phyloP scores from a whole-genome alignment of 768 basidiomycete genomes.

The Agrocybe pediades region DNA sequence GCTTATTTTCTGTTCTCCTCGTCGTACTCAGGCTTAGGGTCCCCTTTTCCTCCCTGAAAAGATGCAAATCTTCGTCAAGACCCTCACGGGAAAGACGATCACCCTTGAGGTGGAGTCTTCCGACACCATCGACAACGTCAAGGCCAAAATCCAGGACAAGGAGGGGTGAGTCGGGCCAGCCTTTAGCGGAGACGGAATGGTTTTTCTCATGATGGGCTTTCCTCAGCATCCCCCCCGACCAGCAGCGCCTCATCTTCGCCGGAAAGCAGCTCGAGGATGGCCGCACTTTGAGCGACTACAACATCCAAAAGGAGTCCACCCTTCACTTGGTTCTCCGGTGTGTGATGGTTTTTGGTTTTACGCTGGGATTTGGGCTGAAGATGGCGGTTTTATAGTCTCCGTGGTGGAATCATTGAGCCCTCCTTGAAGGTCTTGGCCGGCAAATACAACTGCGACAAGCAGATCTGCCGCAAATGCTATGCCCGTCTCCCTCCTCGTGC shows the following conservation, averaged over 20 bases:
- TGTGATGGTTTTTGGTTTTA: constrained; percentile 23
- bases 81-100: constrained; percentile 96
- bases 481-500: constrained; percentile 99
- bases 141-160: constrained; percentile 68
- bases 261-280: constrained; percentile 99
- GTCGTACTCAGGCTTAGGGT: constrained; percentile 16
- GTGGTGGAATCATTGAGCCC: constrained; percentile 99
- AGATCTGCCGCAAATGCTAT: constrained; percentile 99
- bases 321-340: constrained; percentile 96
- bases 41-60: constrained; percentile 13
- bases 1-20: constrained; percentile 14
- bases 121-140: constrained; percentile 96
- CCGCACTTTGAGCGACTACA: constrained; percentile 94
- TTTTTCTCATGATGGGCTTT: constrained; percentile 3
- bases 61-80: constrained; percentile 68
- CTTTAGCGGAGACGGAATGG: not conserved
- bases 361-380: not conserved
- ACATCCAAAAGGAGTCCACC: constrained; percentile 98
- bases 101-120: constrained; percentile 98
- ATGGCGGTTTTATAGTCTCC: constrained; percentile 55
- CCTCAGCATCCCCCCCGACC: constrained; percentile 92
- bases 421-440: constrained; percentile 96
- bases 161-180: constrained; percentile 43
- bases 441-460: constrained; percentile 99
- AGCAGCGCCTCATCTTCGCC: constrained; percentile 94